These are phyloP conservation scores for Rosellinia necatrix DNA, from an alignment of 2,329 filamentous ascomycete species.

Conservation along the genomic window DNA sequence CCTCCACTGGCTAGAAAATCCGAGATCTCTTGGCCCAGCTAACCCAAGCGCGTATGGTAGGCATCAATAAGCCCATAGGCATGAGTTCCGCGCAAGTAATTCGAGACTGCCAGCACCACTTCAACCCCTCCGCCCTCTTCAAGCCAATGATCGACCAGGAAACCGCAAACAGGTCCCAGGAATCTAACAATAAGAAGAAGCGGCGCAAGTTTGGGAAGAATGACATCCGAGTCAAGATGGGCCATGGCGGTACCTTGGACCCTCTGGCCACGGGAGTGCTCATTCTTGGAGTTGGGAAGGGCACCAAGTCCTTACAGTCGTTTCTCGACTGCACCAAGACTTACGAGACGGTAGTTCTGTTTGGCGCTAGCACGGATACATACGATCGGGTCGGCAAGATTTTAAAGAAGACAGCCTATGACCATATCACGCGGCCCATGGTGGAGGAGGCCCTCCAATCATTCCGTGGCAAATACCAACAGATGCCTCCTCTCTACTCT, in stretches of 20 bases:
- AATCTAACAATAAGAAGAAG: constrained; percentile 62
- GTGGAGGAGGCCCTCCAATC: constrained; percentile 76
- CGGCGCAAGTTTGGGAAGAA: constrained; percentile 62
- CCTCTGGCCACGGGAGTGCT: constrained; percentile 92
- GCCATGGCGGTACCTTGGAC: constrained; percentile 94
- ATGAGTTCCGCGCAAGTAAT: constrained; percentile 90
- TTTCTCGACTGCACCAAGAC: constrained; percentile 91
- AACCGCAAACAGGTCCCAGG: constrained; percentile 56
- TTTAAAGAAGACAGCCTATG: constrained; percentile 73
- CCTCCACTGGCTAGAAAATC: background rate
- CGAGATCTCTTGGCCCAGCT: constrained; percentile 4
- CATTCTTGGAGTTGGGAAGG: constrained; percentile 83
- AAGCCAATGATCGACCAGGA: constrained; percentile 74
- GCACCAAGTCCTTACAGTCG: constrained; percentile 78
- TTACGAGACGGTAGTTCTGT: constrained; percentile 87
- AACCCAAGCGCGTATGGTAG: constrained; percentile 12
- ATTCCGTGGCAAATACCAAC: constrained; percentile 83
- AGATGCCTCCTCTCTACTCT: constrained; percentile 90
- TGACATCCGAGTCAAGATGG: constrained; percentile 81
- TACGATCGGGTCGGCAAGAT: constrained; percentile 89
- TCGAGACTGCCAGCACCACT: constrained; percentile 81
- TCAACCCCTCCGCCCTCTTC: constrained; percentile 82
- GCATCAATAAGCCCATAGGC: constrained; percentile 85
- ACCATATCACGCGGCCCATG: constrained; percentile 77
- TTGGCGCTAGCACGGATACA: constrained; percentile 89